Evolutionary conservation across 1,284 basidiomycete genomes (phyloP), one percentile per base, ranked within the genome.

Genomic region (Cutaneotrichosporon sp.): DNA sequence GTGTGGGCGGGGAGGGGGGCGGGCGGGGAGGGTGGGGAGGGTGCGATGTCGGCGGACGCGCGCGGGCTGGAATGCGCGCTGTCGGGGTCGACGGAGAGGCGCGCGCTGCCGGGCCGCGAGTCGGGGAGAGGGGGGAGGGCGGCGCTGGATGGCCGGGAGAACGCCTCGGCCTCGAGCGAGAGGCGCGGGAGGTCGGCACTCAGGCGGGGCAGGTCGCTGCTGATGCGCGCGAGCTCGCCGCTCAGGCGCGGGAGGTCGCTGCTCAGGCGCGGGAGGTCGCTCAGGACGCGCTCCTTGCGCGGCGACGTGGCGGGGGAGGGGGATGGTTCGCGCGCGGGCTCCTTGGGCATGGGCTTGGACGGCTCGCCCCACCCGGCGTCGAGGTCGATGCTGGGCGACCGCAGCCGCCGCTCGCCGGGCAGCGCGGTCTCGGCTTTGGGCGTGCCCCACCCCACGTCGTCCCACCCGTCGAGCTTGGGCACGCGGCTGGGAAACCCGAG

Each of bases 361-460:
- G 45, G 33, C 4, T 53, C 34, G 22, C 51, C 51, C 51, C 51
- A 53, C 18, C 51, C 51, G 22, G 33, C 51, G 22, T 53, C 51
- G 7, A 53, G 20, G 47, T 29, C 47, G 47, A 27, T 27, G 16
- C 14, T 9, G 27, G 47, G 47, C 10, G 47, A 50, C 6, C 47
- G 25, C 5, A 31, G 22, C 10, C 22, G 24, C 6, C 20, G 20
- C n/a, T 31, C 47, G 14, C 25, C 18, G 4, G 49, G 49, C 13
- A 34, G 25, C 31, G n/a, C 50, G 16, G 31, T 6, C 6, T 11
- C 33, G 11, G 50, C 20, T 20, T 33, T 24, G 13, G 50, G 22
- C 38, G 53, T 25, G 53, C 53, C 53, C 53, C 53, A 54, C 9
- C 53, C 53, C 11, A 27, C 53, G 38, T 54, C 53, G 34, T 53